Percentiles rank a stretch among this genome's conserved stretches.
phyloP scores from a whole-genome alignment of 805 yeast species.

The Pichia exigua region DNA sequence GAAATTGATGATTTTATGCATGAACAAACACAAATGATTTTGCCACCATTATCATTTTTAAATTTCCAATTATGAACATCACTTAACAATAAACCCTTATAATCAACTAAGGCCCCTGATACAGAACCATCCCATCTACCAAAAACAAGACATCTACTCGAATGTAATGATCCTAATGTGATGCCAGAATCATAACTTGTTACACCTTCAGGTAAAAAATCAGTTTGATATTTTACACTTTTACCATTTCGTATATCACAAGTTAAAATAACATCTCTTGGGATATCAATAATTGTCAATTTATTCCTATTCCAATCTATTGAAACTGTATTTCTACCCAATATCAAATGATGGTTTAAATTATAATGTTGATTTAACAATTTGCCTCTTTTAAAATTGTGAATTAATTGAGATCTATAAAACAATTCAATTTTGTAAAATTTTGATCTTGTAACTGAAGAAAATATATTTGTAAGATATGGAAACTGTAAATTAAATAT shows the following conservation, averaged over 20 bases:
- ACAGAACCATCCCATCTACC: conserved; percentile 31
- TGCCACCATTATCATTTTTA: not conserved
- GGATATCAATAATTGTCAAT: conserved; percentile 8
- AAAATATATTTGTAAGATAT: conserved; percentile 28
- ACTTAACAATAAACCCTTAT: conserved; percentile 12
- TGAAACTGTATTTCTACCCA: not conserved
- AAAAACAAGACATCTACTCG: conserved; percentile 21
- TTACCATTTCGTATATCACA: conserved; percentile 12
- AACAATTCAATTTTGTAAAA: conserved; percentile 43
- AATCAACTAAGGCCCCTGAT: conserved; percentile 20
- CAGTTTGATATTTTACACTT: conserved; percentile 11
- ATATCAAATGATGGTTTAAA: conserved; percentile 1
- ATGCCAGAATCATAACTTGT: conserved; percentile 22
- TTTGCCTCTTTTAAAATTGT: conserved; percentile 6
- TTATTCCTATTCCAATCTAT: conserved; percentile 11
- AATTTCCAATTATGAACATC: conserved; percentile 6
- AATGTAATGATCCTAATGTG: conserved; percentile 1
- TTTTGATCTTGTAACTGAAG: conserved; percentile 36
- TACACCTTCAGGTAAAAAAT: conserved; percentile 25
- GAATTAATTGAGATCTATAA: conserved; percentile 28
- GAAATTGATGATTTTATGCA: conserved; percentile 5
- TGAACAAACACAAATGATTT: conserved; percentile 8
- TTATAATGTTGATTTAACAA: conserved; percentile 3
- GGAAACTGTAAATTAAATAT: conserved; percentile 36
- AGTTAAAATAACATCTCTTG: conserved; percentile 4